These are phyloP conservation scores for Boletus holoroseus DNA, from an alignment of 1,284 basidiomycete species.

Conservation along the genomic window DNA sequence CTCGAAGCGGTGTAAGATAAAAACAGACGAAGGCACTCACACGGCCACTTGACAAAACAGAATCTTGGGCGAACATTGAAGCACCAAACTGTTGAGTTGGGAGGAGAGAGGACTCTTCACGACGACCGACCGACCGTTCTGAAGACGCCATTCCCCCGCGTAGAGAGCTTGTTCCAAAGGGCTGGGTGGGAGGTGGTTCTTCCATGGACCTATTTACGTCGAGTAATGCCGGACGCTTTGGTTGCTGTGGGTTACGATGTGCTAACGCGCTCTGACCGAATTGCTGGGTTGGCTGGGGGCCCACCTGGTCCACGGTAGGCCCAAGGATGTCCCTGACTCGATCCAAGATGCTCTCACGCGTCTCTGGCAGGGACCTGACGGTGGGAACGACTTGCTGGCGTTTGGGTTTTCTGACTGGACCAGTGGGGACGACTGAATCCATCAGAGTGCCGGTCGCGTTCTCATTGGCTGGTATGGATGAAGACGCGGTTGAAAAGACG, in stretches of 20 bases:
- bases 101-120: background rate
- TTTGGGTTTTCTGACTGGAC: constrained; percentile 42
- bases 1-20: background rate
- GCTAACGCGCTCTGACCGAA: constrained; percentile 29
- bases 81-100: background rate
- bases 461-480: background rate
- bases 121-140: background rate
- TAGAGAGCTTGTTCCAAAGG: constrained; percentile 39
- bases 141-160: background rate
- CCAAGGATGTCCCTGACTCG: constrained; percentile 50
- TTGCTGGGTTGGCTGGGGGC: constrained; percentile 30
- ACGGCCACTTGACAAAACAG: background rate
- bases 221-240: constrained; percentile 1
- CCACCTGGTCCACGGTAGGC: background rate
- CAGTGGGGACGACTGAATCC: constrained; percentile 47
- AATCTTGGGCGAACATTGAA: constrained; percentile 22
- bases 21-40: constrained; percentile 14
- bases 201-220: background rate
- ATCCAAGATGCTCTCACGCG: constrained; percentile 48
- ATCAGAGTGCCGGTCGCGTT: constrained; percentile 44
- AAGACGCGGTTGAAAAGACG: background rate
- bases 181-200: constrained; percentile 36
- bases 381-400: constrained; percentile 41
- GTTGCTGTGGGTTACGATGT: constrained; percentile 2
- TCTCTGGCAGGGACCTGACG: constrained; percentile 44